Base-by-base conservation (phyloP, 164 flowering plant genomes). In the Vitis rupestris region DNA sequence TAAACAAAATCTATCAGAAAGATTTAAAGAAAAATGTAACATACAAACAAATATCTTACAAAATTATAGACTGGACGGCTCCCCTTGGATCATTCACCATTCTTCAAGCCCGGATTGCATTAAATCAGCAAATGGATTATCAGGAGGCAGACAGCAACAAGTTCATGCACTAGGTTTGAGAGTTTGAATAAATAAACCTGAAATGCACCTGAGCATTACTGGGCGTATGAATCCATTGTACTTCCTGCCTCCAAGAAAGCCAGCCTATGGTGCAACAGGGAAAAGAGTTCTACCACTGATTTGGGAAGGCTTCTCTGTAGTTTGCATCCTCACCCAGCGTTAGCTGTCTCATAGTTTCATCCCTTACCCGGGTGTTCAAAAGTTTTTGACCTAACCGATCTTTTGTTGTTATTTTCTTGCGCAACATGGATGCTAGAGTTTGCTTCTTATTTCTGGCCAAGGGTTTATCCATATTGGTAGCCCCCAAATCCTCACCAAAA, bases 251-350 rank as follows among this genome's bases (percentile, higher is more conserved):
- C 37, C 37, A 50, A 64, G 55, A 59, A 68, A 47, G 53, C 15
- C 14, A 12, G 8, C 48, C 4, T 48, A 68, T 62, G 30, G 55
- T 44, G 48, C 58, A 65, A 64, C 65, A 23, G n/a, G 50, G 31
- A 59, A 14, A 27, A 2, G 8, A 14, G 31, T 31, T 31, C 57
- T 86, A 90, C 97, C 94, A 90, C 60, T 88, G 95, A 83, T 93
- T 93, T 15, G 92, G 92, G 74, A 81, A 91, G 27, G 97, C 88
- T 83, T 93, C 96, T 68, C 89, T 81, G 76, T 89, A 89, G 10
- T 76, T 85, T 60, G 84, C 59, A 76, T 91, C 91, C 66, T 84
- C 95, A 10, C 76, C 87, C 67, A 71, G 19, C 2, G 80, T 76
- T 62, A 87, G 69, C 84, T 85, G 85, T 58, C 82, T 82, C 16